Conservation (phyloP, 345 rosid genomes). For the Moricandia moricandioides region DNA sequence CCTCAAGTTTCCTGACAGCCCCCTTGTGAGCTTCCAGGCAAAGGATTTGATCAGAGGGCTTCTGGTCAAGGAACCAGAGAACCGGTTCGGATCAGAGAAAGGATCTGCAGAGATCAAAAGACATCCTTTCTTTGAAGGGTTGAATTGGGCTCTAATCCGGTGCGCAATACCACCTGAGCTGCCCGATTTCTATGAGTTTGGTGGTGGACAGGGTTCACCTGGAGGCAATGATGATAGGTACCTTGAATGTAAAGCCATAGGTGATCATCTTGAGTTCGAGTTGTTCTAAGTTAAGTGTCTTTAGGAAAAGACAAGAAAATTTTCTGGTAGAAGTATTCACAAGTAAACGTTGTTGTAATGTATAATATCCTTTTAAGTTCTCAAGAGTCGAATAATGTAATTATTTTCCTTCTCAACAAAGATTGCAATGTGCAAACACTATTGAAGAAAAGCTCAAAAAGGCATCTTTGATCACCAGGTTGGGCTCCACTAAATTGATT, state of each 20-base stretch:
- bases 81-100: not conserved
- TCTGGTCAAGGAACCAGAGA: not conserved
- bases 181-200: not conserved
- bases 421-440: not conserved
- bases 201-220: not conserved
- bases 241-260: not conserved
- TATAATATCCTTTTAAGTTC: not conserved
- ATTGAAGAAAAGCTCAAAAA: not conserved
- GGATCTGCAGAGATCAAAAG: not conserved
- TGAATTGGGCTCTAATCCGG: not conserved
- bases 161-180: not conserved
- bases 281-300: not conserved
- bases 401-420: not conserved
- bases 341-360: no score
- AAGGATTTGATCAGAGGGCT: not conserved
- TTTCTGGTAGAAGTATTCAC: not conserved
- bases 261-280: not conserved
- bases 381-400: not conserved
- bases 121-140: not conserved
- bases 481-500: constrained; percentile 20
- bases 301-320: not conserved
- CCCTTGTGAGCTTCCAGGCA: not conserved
- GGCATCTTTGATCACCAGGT: not conserved
- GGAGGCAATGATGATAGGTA: not conserved
- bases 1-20: not conserved